Percentiles rank a stretch among this genome's conserved stretches.
These are phyloP conservation scores for Mycosphaerella arachidis DNA, from an alignment of 2,329 filamentous ascomycete species.

Conservation along the genomic window DNA sequence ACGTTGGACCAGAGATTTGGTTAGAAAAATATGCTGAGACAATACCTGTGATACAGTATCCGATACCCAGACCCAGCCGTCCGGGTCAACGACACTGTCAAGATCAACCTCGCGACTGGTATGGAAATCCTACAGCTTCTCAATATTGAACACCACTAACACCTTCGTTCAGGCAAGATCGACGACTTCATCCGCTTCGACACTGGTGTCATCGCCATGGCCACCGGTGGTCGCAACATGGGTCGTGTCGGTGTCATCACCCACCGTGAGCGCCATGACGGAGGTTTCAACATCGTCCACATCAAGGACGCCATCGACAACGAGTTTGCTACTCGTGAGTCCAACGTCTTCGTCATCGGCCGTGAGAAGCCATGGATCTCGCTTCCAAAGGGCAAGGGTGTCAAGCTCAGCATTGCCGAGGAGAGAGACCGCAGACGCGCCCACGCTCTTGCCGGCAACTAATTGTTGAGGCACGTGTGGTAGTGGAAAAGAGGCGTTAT, in stretches of 20 bases:
- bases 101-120: constrained; percentile 94
- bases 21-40: constrained; percentile 38
- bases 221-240: constrained; percentile 99
- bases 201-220: constrained; percentile 96
- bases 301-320: constrained; percentile 99
- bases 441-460: constrained; percentile 46
- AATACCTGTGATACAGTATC: constrained; percentile 60
- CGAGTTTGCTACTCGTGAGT: constrained; percentile 98
- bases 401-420: constrained; percentile 98
- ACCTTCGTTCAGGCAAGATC: constrained; percentile 61
- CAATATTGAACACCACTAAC: neutral
- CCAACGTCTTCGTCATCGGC: constrained; percentile 99
- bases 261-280: constrained; percentile 99
- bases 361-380: constrained; percentile 99
- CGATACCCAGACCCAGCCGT: constrained; percentile 97
- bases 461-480: constrained; percentile 16
- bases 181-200: constrained; percentile 98
- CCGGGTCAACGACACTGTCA: constrained; percentile 99
- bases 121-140: constrained; percentile 5
- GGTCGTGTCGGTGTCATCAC: constrained; percentile 99
- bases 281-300: constrained; percentile 96
- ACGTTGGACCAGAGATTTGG: constrained; percentile 99
- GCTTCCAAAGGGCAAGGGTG: constrained; percentile 99
- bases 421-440: constrained; percentile 97
- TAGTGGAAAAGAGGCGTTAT: neutral